Evolutionary conservation across 768 basidiomycete genomes (phyloP), one percentile per base, ranked within the genome.

Genomic region (Mycena leptocephala): DNA sequence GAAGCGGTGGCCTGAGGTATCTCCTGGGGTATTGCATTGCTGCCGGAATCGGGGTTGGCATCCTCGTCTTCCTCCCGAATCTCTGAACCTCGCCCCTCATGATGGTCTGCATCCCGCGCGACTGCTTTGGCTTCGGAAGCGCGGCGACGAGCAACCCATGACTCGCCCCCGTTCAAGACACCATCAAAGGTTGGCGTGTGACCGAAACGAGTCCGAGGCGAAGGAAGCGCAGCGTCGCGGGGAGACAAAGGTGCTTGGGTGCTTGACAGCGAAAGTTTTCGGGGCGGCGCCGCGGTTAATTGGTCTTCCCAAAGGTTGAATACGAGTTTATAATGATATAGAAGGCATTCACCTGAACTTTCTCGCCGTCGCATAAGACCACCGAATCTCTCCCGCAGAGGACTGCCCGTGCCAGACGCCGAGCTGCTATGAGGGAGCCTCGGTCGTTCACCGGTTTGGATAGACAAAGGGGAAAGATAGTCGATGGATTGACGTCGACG

Each of bases 401-500:
- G 91, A 85, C 92, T 91, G 58, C 84, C 85, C 84, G 82, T 83
- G 77, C 80, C 86, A 74, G 83, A 87, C 46, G 67, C 55, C 56
- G 93, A 86, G 63, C 83, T 86, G 76, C 86, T 84, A 81, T 93
- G 91, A 76, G 84, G 87, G 66, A 91, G 80, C 80, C 94, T 91
- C 56, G 91, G 87, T 77, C 94, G 87, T 64, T 95, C 95, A 16
- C 86, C 83, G 39, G 86, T 80, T 48, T 90, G 87, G 2, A 90
- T 90, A 75, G 88, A 86, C 69, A 93, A 85, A 30, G 93, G 89
- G 18, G 92, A 92, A 76, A 94, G 87, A 79, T 91, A 89, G 86
- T 96, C 95, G 67, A 87, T 91, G 62, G 95, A 95, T 84, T 95
- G 95, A 77, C 96, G 95, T 79, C 94, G 92, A 85, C 95, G 96